These are phyloP conservation scores for Chaetomiaceae sp. DNA, from an alignment of 2,329 filamentous ascomycete genomes.

Conservation along the genomic window DNA sequence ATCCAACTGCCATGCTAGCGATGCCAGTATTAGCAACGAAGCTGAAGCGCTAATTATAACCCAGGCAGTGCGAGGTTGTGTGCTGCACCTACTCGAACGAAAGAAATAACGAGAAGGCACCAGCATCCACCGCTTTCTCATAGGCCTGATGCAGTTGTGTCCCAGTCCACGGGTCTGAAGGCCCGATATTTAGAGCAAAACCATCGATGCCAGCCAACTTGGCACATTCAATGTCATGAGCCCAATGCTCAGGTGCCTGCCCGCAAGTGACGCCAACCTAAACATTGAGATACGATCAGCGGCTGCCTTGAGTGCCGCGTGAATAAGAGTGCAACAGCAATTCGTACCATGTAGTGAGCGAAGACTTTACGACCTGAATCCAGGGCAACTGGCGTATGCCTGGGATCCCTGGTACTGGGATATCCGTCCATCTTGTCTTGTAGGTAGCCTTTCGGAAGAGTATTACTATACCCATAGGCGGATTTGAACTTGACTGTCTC, in stretches of 20 bases:
- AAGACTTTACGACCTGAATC: constrained; percentile 24
- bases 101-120: constrained; percentile 35
- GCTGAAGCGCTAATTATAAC: no score
- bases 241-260: constrained; percentile 32
- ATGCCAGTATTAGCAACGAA: constrained; percentile 8
- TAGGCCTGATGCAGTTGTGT: constrained; percentile 34
- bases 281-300: neutral
- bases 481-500: no score
- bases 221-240: constrained; percentile 33
- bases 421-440: constrained; percentile 5
- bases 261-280: constrained; percentile 33
- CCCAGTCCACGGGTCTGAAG: constrained; percentile 32
- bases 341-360: constrained; percentile 28
- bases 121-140: constrained; percentile 29
- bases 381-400: neutral
- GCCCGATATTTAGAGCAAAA: constrained; percentile 40
- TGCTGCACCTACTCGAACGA: constrained; percentile 33
- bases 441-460: no score
- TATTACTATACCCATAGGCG: no score
- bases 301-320: neutral
- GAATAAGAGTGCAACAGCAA: no score
- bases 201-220: constrained; percentile 38
- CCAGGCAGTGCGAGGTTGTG: no score
- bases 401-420: neutral
- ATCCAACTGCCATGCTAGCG: constrained; percentile 29